Evolutionary conservation across 2,329 filamentous ascomycete species (phyloP), one percentile per base, ranked within the genome.

Genomic region (Aspergillus carbonarius): DNA sequence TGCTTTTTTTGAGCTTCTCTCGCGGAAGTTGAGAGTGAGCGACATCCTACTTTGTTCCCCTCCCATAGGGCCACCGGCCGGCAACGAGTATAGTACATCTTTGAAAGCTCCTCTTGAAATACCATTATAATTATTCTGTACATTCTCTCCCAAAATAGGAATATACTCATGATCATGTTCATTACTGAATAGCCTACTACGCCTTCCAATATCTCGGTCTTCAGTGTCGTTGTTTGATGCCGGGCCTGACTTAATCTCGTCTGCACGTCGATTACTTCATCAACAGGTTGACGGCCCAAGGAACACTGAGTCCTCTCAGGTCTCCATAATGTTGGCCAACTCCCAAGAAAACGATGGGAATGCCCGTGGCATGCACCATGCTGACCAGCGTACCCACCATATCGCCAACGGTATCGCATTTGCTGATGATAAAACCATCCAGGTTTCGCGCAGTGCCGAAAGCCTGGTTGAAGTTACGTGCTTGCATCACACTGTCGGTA

Each of bases 321-420:
- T 88, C 86, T 27, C 84, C 85, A 71, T 88, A 88, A 72, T 88
- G 85, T 75, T 88, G 86, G 4, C 86, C 86, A 39, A 87, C 84
- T 2, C 88, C 95, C 65, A 99, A 84, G 72, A 99, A 99, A 10
- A 98, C 83, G 18, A 99, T 92, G 0, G 96, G 96, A 47, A 99
- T 96, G 27, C 93, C 92, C 3, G 96, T 99, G 3, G 95, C 93
- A 78, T 98, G 93, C 39, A 99, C 93, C 81, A 99, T 93, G 73
- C 91, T 96, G 62, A 99, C 95, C 63, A 99, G 81, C 2, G 93
- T 97, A 2, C 88, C 92, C 44, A 97, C 92, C 93, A 98, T 98
- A 78, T 97, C 93, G n/a, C 95, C 96, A 37, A 99, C 96, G 0
- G 95, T 99, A 78, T 99, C 95, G 74, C 95, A 98, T 78, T 99